phyloP scores from a whole-genome alignment of 2,329 filamentous ascomycete genomes.

The Blastomyces emzantsi region DNA sequence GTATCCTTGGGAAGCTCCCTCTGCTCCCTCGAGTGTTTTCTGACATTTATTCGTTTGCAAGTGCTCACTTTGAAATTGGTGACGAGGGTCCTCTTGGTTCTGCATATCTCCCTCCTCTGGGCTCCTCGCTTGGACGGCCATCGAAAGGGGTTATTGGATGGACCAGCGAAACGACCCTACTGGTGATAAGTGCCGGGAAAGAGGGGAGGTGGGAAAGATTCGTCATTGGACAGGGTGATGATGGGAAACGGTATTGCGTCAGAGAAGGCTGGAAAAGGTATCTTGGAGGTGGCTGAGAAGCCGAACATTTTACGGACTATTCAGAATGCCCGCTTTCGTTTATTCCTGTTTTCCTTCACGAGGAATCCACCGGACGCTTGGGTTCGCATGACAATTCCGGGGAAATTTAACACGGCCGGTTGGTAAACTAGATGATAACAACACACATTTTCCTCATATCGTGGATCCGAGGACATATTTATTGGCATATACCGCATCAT shows the following conservation, averaged over 20 bases:
- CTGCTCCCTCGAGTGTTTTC: slow-evolving; percentile 80
- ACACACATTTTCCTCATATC: not conserved
- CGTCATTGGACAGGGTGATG: slow-evolving; percentile 56
- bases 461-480: not conserved
- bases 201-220: slow-evolving; percentile 88
- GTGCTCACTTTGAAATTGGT: slow-evolving; percentile 70
- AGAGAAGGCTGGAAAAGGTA: slow-evolving; percentile 79
- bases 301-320: not conserved
- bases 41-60: slow-evolving; percentile 79
- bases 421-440: not conserved
- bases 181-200: slow-evolving; percentile 68
- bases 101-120: slow-evolving; percentile 42
- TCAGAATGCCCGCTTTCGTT: not conserved
- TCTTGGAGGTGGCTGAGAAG: slow-evolving; percentile 39
- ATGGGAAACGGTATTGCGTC: slow-evolving; percentile 57
- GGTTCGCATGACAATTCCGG: not conserved
- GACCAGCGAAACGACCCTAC: slow-evolving; percentile 62
- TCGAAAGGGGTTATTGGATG: slow-evolving; percentile 82
- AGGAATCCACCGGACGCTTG: not conserved
- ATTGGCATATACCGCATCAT: not conserved
- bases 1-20: slow-evolving; percentile 71
- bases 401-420: not conserved
- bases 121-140: slow-evolving; percentile 49
- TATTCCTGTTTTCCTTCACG: not conserved
- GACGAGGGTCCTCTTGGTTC: slow-evolving; percentile 51